A percentile compares a stretch with the other conserved stretches of the same genome.
These are phyloP conservation scores for Coemansia nantahalensis DNA, from an alignment of 192 early-diverging fungal genomes.

Conservation along the genomic window DNA sequence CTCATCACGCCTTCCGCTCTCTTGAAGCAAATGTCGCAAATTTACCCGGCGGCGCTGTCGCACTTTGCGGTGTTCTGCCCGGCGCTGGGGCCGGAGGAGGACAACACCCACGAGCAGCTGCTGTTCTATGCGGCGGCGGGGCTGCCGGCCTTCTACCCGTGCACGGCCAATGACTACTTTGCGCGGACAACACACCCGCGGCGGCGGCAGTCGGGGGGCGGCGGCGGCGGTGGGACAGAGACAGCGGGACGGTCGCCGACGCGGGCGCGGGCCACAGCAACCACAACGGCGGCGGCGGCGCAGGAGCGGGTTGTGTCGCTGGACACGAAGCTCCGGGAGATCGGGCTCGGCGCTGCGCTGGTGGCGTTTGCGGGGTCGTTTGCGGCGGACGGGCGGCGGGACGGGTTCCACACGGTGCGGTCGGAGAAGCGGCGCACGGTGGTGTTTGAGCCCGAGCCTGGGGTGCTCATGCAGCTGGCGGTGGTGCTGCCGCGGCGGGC, in stretches of 20 bases:
- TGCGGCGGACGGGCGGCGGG: not conserved
- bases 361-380: conserved; percentile 61
- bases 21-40: conserved; percentile 13
- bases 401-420: conserved; percentile 27
- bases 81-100: conserved; percentile 61
- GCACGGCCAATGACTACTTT: conserved; percentile 45
- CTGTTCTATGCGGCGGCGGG: conserved; percentile 67
- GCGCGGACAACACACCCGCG: conserved; percentile 29
- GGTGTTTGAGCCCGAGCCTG: conserved; percentile 34
- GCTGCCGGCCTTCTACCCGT: conserved; percentile 37
- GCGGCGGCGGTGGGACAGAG: no score
- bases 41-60: conserved; percentile 53
- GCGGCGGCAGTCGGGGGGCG: conserved; percentile 24
- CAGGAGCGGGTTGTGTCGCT: conserved; percentile 60
- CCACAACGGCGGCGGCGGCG: not conserved
- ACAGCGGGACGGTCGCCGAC: no score
- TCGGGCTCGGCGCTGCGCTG: conserved; percentile 70
- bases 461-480: conserved; percentile 28
- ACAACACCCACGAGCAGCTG: conserved; percentile 72
- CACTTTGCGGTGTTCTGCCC: conserved; percentile 79
- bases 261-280: no score
- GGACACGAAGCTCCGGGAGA: conserved; percentile 70
- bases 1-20: no score
- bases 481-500: conserved; percentile 41
- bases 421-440: conserved; percentile 47